These are phyloP conservation scores for Lantana camara DNA, from an alignment of 257 asterid genomes.

Conservation along the genomic window DNA sequence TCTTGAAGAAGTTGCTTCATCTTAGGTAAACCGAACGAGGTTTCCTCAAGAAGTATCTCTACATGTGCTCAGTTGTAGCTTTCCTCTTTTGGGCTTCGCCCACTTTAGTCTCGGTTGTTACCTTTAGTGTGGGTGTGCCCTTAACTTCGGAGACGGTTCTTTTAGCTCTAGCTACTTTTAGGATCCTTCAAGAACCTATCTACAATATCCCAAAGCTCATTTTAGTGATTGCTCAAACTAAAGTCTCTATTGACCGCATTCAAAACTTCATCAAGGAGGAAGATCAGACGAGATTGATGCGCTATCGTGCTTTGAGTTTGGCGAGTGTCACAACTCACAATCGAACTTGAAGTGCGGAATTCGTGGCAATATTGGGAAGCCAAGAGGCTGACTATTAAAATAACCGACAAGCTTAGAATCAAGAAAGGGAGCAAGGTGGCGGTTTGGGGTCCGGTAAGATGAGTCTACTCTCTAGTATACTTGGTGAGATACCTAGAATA, in stretches of 20 bases:
- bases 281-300: slow-evolving; percentile 46
- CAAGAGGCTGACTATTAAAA: slow-evolving; percentile 51
- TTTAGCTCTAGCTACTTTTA: slow-evolving; percentile 83
- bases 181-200: slow-evolving; percentile 89
- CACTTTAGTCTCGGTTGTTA: slow-evolving; percentile 71
- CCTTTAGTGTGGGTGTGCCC: slow-evolving; percentile 73
- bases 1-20: slow-evolving; percentile 48
- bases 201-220: slow-evolving; percentile 82
- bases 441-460: slow-evolving; percentile 80
- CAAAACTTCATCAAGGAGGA: slow-evolving; percentile 56
- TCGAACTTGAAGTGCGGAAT: slow-evolving; percentile 78
- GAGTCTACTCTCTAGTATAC: slow-evolving; percentile 64
- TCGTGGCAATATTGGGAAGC: slow-evolving; percentile 57
- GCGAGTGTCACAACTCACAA: slow-evolving; percentile 51
- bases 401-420: slow-evolving; percentile 44
- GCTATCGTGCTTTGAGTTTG: slow-evolving; percentile 24
- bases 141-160: slow-evolving; percentile 74
- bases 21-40: slow-evolving; percentile 66
- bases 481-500: slow-evolving; percentile 71
- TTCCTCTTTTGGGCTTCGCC: slow-evolving; percentile 95
- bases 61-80: slow-evolving; percentile 67
- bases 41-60: slow-evolving; percentile 62
- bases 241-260: slow-evolving; percentile 70
- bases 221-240: slow-evolving; percentile 79
- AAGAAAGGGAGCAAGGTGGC: slow-evolving; percentile 74